A percentile compares a stretch with the other conserved stretches of the same genome.
Conservation (phyloP, 1,139 yeast genomes). For the Debaryomyces udenii region DNA sequence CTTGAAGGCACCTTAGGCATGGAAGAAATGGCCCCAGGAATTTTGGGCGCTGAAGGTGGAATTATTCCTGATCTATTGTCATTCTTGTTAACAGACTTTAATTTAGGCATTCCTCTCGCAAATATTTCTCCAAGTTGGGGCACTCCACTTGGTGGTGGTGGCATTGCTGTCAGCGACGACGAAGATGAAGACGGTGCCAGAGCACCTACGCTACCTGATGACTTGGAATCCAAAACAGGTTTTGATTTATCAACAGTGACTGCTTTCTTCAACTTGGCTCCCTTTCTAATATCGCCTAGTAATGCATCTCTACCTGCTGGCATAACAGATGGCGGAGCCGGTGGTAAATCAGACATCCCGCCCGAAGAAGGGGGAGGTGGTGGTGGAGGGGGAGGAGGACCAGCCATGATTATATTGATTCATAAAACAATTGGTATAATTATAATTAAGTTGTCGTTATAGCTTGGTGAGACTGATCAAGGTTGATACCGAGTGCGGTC, state of each 20-base stretch:
- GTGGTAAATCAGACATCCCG: constrained; percentile 19
- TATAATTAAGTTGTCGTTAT: neutral
- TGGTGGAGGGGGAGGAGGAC: constrained; percentile 44
- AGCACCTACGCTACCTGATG: constrained; percentile 17
- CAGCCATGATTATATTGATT: constrained; percentile 21
- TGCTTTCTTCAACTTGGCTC: constrained; percentile 73
- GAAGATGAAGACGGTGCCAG: constrained; percentile 17
- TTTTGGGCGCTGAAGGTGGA: constrained; percentile 42
- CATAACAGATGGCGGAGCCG: constrained; percentile 36
- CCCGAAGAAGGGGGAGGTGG: constrained; percentile 26
- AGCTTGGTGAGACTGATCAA: neutral
- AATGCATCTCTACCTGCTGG: constrained; percentile 73
- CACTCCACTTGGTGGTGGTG: constrained; percentile 31
- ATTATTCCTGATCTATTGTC: constrained; percentile 49
- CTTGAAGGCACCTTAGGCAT: constrained; percentile 11
- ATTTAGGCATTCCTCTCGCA: constrained; percentile 86
- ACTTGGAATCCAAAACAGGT: constrained; percentile 42
- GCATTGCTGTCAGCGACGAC: constrained; percentile 18
- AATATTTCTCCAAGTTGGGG: constrained; percentile 78
- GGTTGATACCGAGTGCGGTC: neutral
- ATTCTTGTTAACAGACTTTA: constrained; percentile 52
- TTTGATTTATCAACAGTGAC: constrained; percentile 50
- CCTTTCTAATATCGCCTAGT: constrained; percentile 84
- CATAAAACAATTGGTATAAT: constrained; percentile 2
- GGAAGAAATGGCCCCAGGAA: constrained; percentile 25